phyloP scores from a whole-genome alignment of 768 basidiomycete species.

The Sporobolomyces pararoseus region DNA sequence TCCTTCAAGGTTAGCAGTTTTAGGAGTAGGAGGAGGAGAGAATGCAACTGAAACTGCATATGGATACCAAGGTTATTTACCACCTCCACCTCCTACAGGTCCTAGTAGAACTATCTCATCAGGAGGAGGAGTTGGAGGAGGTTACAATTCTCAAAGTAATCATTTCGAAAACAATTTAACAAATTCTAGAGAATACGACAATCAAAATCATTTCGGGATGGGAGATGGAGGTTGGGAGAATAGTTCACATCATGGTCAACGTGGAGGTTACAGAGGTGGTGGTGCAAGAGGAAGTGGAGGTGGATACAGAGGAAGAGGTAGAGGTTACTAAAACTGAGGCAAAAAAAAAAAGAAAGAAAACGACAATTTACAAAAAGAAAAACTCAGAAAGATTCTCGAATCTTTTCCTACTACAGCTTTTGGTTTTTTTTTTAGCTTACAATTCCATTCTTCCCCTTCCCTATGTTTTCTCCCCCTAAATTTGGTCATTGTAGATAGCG shows the following conservation, averaged over 20 bases:
- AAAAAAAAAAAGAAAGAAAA: too few species aligned
- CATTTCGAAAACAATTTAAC: conserved; percentile 12
- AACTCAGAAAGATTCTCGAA: too few species aligned
- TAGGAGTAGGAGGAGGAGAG: too few species aligned
- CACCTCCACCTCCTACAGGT: neutral
- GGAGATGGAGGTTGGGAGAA: conserved; percentile 12
- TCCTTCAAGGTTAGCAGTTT: neutral
- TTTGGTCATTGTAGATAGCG: too few species aligned
- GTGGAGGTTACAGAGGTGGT: neutral
- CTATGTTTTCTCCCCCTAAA: too few species aligned
- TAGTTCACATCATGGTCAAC: neutral
- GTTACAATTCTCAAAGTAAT: neutral
- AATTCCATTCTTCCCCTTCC: too few species aligned
- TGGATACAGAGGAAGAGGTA: neutral
- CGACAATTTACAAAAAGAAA: too few species aligned
- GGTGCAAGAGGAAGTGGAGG: neutral
- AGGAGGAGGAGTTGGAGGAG: neutral
- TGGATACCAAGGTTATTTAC: neutral
- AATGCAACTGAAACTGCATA: neutral
- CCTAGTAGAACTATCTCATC: neutral
- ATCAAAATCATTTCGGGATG: neutral
- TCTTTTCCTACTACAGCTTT: too few species aligned
- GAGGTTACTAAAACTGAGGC: too few species aligned
- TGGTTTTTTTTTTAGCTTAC: too few species aligned
- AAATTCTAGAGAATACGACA: neutral